phyloP scores from a whole-genome alignment of 2,329 filamentous ascomycete genomes.

The Penicillium sp. region DNA sequence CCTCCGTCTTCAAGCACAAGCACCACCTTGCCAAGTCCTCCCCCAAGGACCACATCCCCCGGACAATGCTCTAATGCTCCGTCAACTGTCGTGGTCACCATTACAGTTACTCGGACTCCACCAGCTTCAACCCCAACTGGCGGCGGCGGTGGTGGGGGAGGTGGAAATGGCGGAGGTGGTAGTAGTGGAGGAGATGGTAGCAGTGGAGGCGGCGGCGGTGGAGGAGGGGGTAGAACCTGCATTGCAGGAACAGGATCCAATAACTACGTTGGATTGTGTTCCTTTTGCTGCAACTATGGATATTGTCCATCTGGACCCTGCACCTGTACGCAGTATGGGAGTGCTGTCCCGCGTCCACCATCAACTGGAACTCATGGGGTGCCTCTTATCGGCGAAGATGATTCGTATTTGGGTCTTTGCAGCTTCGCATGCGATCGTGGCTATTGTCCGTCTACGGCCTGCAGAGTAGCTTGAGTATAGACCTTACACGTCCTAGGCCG shows the following conservation, averaged over 20 bases:
- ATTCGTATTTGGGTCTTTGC: constrained; percentile 48
- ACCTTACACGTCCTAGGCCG: too few species aligned
- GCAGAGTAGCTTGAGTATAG: constrained; percentile 3
- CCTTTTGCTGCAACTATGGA: constrained; percentile 32
- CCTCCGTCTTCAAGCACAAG: not conserved
- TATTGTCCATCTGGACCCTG: constrained; percentile 36
- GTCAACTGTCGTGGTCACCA: constrained; percentile 1
- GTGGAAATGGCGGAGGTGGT: not conserved
- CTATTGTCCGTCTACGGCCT: constrained; percentile 44
- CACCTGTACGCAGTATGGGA: constrained; percentile 30
- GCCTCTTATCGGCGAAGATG: constrained; percentile 26
- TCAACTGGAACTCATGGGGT: constrained; percentile 22
- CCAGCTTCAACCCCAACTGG: not conserved
- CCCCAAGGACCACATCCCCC: not conserved
- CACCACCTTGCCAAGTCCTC: not conserved
- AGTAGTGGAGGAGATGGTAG: not conserved
- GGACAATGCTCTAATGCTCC: not conserved
- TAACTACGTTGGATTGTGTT: constrained; percentile 33
- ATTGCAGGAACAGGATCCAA: constrained; percentile 30
- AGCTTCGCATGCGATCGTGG: constrained; percentile 50
- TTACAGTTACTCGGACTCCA: constrained; percentile 8
- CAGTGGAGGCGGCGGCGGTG: not conserved
- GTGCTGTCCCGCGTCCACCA: constrained; percentile 25
- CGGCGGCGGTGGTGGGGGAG: not conserved
- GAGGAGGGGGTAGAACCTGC: constrained; percentile 16